Percentiles rank a stretch among this genome's conserved stretches.
These are phyloP conservation scores for Populus ilicifolia DNA, from an alignment of 345 rosid species.

Conservation along the genomic window DNA sequence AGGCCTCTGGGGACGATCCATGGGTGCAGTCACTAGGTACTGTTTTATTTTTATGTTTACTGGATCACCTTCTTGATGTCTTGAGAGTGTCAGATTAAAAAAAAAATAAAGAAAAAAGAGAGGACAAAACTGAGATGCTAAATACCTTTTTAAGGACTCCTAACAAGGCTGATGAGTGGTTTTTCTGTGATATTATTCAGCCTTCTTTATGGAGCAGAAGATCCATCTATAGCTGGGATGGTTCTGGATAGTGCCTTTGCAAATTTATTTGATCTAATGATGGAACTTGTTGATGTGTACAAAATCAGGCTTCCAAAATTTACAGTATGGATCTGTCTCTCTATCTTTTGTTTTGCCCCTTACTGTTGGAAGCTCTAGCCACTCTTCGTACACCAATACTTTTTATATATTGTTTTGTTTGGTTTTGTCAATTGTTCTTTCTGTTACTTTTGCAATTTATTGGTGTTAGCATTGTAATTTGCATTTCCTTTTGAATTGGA, in stretches of 20 bases:
- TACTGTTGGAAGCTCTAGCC: neutral
- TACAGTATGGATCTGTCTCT: slow-evolving; percentile 18
- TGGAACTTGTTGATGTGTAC: slow-evolving; percentile 39
- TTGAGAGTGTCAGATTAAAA: too few relatives aligned
- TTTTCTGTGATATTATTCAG: slow-evolving; percentile 15
- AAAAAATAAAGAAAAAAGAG: neutral
- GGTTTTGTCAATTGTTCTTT: neutral
- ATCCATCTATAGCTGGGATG: slow-evolving; percentile 35
- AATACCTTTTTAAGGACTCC: neutral
- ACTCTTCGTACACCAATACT: neutral
- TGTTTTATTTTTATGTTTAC: slow-evolving; percentile 13
- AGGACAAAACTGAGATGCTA: neutral
- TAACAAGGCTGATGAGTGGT: neutral
- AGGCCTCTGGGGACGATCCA: slow-evolving; percentile 99
- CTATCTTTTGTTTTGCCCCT: neutral
- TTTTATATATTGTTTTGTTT: neutral
- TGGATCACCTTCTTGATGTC: neutral
- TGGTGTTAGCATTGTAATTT: neutral
- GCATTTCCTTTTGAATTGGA: neutral
- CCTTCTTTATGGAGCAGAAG: slow-evolving; percentile 39
- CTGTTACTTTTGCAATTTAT: neutral
- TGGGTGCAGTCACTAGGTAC: slow-evolving; percentile 99
- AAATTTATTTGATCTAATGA: slow-evolving; percentile 34
- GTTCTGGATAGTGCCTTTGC: slow-evolving; percentile 40
- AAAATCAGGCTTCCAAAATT: slow-evolving; percentile 39